These are phyloP conservation scores for Eucalyptus guilfoylei DNA, from an alignment of 345 rosid species.

Conservation along the genomic window DNA sequence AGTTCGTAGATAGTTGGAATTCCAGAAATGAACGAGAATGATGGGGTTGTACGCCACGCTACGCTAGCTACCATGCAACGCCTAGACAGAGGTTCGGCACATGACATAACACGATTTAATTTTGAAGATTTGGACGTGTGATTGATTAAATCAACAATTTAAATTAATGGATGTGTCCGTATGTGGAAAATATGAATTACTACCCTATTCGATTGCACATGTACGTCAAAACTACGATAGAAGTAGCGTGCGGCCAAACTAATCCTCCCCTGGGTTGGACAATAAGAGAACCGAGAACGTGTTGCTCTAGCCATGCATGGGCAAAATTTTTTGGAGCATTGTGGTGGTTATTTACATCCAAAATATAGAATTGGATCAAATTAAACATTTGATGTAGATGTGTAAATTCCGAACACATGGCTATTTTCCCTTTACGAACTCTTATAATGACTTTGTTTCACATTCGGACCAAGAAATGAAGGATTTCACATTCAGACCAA, in stretches of 20 bases:
- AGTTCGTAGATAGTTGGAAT: neutral
- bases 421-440: neutral
- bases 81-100: neutral
- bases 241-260: neutral
- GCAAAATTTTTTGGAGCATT: neutral
- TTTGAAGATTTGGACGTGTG: neutral
- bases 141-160: neutral
- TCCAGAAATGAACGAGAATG: neutral
- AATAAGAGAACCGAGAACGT: neutral
- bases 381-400: neutral
- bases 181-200: neutral
- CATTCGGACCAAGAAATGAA: neutral
- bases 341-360: neutral
- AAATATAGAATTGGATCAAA: neutral
- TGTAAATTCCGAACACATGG: neutral
- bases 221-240: neutral
- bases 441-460: neutral
- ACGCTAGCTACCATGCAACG: neutral
- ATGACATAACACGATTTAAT: neutral
- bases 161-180: neutral
- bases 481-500: neutral
- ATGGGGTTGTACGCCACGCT: neutral
- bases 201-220: neutral
- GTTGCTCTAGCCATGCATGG: neutral
- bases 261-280: neutral